Evolutionary conservation across 1,139 yeast species (phyloP).

Genomic region (Geotrichum cucujoidarum): DNA sequence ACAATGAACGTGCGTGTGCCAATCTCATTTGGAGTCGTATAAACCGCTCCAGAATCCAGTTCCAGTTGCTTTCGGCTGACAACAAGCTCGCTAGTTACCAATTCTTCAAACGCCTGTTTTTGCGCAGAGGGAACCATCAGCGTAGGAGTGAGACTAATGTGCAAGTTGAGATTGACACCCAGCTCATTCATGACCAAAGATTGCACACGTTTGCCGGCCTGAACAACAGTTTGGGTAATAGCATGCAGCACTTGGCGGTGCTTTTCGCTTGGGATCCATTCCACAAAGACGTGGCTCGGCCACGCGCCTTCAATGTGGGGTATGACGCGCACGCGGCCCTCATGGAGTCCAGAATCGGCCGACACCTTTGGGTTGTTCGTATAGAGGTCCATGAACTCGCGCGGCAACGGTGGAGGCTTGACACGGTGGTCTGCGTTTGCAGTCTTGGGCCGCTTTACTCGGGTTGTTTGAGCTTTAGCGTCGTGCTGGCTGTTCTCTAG

Average conservation of each 20-base stretch:
- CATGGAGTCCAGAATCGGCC: constrained; percentile 28
- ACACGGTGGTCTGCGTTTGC: background rate
- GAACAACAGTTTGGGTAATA: too few relatives aligned
- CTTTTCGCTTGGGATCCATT: constrained; percentile 27
- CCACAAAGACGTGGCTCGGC: constrained; percentile 37
- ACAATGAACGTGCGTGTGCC: constrained; percentile 18
- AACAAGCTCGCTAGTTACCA: background rate
- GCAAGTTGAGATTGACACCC: constrained; percentile 33
- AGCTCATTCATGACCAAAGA: constrained; percentile 30
- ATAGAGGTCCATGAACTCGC: constrained; percentile 30
- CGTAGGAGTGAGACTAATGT: constrained; percentile 35
- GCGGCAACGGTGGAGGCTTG: constrained; percentile 27
- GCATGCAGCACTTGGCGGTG: constrained; percentile 1
- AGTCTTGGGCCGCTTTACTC: background rate
- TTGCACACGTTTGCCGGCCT: background rate
- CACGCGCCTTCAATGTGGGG: constrained; percentile 34
- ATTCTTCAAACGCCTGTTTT: constrained; percentile 22
- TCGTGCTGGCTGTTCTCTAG: too few relatives aligned
- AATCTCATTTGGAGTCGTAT: background rate
- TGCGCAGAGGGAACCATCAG: constrained; percentile 28
- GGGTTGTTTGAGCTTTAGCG: too few relatives aligned
- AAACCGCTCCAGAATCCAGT: background rate
- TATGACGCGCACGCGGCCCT: constrained; percentile 28
- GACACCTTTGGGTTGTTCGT: constrained; percentile 21
- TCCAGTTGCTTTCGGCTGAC: background rate